Evolutionary conservation across 2,329 filamentous ascomycete species (phyloP).

Genomic region (Elsinoe perseae): DNA sequence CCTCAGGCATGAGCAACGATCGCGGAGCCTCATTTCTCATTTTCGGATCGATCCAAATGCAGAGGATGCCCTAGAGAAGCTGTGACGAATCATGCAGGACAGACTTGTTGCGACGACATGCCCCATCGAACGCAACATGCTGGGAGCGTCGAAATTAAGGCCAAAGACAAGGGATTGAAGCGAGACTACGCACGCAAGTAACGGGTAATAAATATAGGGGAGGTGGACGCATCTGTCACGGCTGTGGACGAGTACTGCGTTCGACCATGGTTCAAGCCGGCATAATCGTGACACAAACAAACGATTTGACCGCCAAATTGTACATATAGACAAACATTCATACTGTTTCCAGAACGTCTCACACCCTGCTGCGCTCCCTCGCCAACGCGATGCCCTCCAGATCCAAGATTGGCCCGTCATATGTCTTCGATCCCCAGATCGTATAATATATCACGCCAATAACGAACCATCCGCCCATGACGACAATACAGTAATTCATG

Average conservation of each 20-base stretch:
- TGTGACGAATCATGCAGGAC: too few relatives aligned
- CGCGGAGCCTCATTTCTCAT: too few relatives aligned
- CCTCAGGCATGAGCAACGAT: too few relatives aligned
- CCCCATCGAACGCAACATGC: too few relatives aligned
- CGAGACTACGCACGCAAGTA: neutral
- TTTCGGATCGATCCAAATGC: too few relatives aligned
- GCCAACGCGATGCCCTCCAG: constrained; percentile 22
- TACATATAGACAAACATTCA: too few relatives aligned
- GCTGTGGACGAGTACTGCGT: neutral
- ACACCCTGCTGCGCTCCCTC: neutral
- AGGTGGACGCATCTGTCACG: neutral
- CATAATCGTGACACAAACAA: too few relatives aligned
- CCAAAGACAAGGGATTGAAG: too few relatives aligned
- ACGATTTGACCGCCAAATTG: too few relatives aligned
- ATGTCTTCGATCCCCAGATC: constrained; percentile 35
- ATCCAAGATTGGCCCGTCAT: constrained; percentile 33
- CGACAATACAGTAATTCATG: constrained; percentile 44
- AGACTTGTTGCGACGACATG: too few relatives aligned
- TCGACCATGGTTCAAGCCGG: neutral
- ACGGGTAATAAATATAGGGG: neutral
- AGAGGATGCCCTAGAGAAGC: too few relatives aligned
- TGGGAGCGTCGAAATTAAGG: too few relatives aligned
- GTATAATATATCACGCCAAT: constrained; percentile 44
- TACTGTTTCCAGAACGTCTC: neutral
- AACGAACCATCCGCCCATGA: constrained; percentile 26